A percentile compares a stretch with the other conserved stretches of the same genome.
Conservation (phyloP, 2,329 filamentous ascomycete genomes). For the Zasmidium cellare region DNA sequence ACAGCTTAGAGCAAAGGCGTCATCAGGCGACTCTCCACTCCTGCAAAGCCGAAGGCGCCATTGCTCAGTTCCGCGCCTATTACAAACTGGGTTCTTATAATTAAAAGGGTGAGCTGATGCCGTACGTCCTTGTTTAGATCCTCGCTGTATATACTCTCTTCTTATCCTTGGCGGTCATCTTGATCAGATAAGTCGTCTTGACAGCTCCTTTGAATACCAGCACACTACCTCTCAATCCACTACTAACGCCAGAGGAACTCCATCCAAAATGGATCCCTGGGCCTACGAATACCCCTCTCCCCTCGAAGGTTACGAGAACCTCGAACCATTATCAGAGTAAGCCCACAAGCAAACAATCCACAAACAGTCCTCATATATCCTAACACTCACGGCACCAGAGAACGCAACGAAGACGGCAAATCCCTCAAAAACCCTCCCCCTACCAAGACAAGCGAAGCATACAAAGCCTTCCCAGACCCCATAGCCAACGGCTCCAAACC, state of each 20-base stretch:
- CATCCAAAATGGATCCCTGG: conserved; percentile 51
- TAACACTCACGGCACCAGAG: conserved; percentile 4
- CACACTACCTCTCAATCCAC: no score
- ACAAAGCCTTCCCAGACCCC: conserved; percentile 67
- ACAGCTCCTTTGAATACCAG: no score
- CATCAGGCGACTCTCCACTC: neutral
- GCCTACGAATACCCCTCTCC: conserved; percentile 58
- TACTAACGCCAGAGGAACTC: no score
- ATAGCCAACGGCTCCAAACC: conserved; percentile 66
- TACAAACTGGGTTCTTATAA: neutral
- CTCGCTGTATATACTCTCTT: neutral
- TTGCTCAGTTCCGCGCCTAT: neutral
- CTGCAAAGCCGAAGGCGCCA: neutral
- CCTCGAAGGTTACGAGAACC: conserved; percentile 52
- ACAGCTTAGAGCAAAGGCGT: neutral
- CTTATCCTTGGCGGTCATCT: neutral
- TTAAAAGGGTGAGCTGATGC: no score
- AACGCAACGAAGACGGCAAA: conserved; percentile 65
- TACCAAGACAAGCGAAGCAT: conserved; percentile 63
- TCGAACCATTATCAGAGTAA: conserved; percentile 47
- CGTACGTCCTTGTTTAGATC: no score
- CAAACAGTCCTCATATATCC: no score
- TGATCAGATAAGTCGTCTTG: no score
- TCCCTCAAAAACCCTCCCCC: conserved; percentile 68
- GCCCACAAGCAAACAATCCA: conserved; percentile 2